phyloP scores from a whole-genome alignment of 306 rosid genomes.

The Potentilla sterilis region DNA sequence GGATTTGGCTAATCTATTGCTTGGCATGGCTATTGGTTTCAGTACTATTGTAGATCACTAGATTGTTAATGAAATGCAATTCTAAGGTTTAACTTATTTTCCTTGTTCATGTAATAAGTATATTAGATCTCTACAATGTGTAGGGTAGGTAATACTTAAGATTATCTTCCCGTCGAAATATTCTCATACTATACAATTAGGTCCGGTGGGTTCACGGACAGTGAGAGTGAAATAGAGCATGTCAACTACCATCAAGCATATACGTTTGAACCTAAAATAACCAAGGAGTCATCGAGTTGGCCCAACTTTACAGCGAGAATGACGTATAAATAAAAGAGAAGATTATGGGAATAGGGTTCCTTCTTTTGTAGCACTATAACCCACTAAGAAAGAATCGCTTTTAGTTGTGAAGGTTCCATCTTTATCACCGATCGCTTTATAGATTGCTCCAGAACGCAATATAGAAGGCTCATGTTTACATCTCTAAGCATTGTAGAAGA shows the following conservation, averaged over 20 bases:
- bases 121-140: background rate
- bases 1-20: conserved; percentile 36
- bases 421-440: conserved; percentile 23
- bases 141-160: background rate
- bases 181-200: background rate
- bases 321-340: background rate
- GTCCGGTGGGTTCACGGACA: background rate
- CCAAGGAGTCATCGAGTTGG: background rate
- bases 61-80: conserved; percentile 7
- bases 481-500: background rate
- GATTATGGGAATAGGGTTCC: conserved; percentile 50
- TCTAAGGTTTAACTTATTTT: conserved; percentile 13
- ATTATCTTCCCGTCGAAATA: background rate
- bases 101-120: background rate
- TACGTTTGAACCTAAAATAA: background rate
- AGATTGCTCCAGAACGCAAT: conserved; percentile 11
- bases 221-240: background rate
- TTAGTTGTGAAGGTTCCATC: conserved; percentile 21
- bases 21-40: conserved; percentile 36
- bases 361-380: conserved; percentile 22
- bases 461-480: conserved; percentile 12
- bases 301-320: background rate
- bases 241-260: background rate
- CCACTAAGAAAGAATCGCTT: conserved; percentile 37
- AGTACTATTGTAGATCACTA: conserved; percentile 9